Evolutionary conservation across 495 filamentous ascomycete species (phyloP).

Genomic region (Lichina pygmaea): DNA sequence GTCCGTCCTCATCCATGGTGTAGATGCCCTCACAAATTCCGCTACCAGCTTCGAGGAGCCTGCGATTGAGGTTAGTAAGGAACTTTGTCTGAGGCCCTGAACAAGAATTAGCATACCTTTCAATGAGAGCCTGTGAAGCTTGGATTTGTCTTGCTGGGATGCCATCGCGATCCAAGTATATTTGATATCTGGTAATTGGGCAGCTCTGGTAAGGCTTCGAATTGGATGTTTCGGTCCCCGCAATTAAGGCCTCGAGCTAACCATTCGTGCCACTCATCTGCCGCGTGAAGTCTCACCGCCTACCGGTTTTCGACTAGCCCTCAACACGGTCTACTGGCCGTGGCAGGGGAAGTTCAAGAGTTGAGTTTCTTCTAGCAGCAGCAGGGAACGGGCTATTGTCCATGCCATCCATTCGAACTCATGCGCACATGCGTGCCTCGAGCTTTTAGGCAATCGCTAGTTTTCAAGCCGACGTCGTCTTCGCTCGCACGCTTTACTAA

Average conservation of each 20-base stretch:
- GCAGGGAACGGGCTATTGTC: neutral
- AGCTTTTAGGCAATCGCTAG: neutral
- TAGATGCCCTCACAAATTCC: conserved; percentile 49
- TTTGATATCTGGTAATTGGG: no score
- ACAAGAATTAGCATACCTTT: conserved; percentile 29
- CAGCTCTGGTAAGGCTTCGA: no score
- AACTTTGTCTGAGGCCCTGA: neutral
- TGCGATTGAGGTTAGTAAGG: conserved; percentile 8
- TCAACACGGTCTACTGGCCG: no score
- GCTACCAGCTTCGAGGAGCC: conserved; percentile 69
- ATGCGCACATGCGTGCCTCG: neutral
- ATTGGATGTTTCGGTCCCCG: no score
- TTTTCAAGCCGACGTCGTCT: no score
- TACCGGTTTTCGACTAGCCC: no score
- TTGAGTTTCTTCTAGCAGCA: neutral
- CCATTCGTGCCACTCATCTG: no score
- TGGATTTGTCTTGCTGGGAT: conserved; percentile 57
- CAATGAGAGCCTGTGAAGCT: conserved; percentile 77
- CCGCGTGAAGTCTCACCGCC: no score
- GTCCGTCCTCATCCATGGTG: neutral
- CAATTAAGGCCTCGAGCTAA: no score
- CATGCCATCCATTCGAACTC: neutral
- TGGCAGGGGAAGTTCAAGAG: no score
- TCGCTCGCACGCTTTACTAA: no score
- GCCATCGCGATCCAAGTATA: conserved; percentile 5